These are phyloP conservation scores for Periconia sp. DNA, from an alignment of 2,329 filamentous ascomycete genomes.

Conservation along the genomic window DNA sequence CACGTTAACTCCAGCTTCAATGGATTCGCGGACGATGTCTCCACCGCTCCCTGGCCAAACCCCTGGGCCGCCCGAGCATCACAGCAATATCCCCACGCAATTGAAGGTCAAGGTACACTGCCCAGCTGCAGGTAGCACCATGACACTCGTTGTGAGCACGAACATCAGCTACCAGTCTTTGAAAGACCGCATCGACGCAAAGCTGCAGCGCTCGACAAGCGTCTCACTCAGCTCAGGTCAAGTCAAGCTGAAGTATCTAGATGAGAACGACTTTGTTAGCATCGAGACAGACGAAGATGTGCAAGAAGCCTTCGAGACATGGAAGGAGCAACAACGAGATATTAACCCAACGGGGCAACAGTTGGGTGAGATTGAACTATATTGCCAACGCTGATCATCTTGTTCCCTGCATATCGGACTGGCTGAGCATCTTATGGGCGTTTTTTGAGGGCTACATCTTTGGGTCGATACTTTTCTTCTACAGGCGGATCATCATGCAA, in stretches of 20 bases:
- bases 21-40: conserved; percentile 47
- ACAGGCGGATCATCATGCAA: conserved; percentile 12
- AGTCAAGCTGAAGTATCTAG: conserved; percentile 86
- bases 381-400: conserved; percentile 42
- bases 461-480: conserved; percentile 18
- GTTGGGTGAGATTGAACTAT: conserved; percentile 82
- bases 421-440: conserved; percentile 20
- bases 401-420: conserved; percentile 1
- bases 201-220: conserved; percentile 83
- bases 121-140: conserved; percentile 76
- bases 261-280: conserved; percentile 91
- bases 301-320: conserved; percentile 92
- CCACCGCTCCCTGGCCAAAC: conserved; percentile 38
- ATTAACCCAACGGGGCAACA: conserved; percentile 67
- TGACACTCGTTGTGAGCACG: conserved; percentile 93
- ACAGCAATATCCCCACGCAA: conserved; percentile 66
- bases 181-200: conserved; percentile 94
- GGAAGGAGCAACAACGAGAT: conserved; percentile 76
- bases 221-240: conserved; percentile 83
- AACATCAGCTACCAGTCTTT: conserved; percentile 94
- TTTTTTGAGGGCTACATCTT: conserved; percentile 16
- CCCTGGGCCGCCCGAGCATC: conserved; percentile 27
- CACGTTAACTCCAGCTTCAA: conserved; percentile 44
- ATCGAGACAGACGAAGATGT: conserved; percentile 97
- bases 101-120: conserved; percentile 96